Base-by-base conservation (phyloP, 225 moss, liverwort and hornwort species). In the Bryum argenteum region DNA sequence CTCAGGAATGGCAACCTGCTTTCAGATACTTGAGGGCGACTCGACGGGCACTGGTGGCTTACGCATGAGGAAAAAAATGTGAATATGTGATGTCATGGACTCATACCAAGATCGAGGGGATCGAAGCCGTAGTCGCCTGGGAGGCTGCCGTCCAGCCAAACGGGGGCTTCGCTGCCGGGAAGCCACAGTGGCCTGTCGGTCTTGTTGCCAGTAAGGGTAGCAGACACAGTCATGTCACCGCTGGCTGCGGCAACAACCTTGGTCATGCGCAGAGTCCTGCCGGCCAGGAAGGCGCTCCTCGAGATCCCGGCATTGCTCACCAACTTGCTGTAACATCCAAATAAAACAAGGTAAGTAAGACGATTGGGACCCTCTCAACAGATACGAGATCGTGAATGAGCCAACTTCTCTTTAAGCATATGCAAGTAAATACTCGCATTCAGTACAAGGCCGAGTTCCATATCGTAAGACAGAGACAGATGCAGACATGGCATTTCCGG, bases 101-200 rank as follows among this genome's bases (percentile, higher is more conserved):
- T 4, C 79, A 20, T 66, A 96, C 95, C 91, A 0, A 96, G 89
- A 21, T 82, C 89, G 0, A 93, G 85, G 20, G 96, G 96, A 64
- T 96, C 96, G 82, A 96, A 96, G 22, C 96, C 96, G 65, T 77
- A 96, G 82, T 96, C 93, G 26, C 75, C 96, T 11, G 96, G 96
- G 9, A 91, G 89, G 72, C 79, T 85, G 68, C 96, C 93, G 64
- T 96, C 96, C 47, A 96, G 73, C 63, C 75, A 93, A 14, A 58
- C 19, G 1, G 96, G 96, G 39, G 91, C 62, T 23, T 79, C 78
- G 59, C 82, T 70, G 12, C 96, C 96, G 20, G 96, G 96, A 54
- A 93, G 88, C 96, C 96, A 96, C 62, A 96, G 75, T 3, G 96
- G 96, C 77, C 93, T 83, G 48, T 90, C 85, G 23, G 52, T 74